phyloP scores from a whole-genome alignment of 441 rosid genomes.

The Brassica balearica region DNA sequence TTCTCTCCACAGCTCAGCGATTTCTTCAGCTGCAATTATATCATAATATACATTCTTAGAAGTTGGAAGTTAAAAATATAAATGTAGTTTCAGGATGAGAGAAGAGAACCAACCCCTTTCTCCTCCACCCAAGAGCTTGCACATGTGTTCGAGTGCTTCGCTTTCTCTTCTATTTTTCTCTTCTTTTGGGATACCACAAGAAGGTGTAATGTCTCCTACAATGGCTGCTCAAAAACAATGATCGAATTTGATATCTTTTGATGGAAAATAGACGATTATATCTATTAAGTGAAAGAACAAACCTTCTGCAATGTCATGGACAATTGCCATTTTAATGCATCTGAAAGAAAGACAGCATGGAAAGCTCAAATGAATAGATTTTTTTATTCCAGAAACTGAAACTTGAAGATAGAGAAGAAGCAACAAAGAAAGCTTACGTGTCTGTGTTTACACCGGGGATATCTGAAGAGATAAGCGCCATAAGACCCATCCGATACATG shows the following conservation, averaged over 20 bases:
- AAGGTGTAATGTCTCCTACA: conserved; percentile 95
- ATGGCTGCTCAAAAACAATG: conserved; percentile 66
- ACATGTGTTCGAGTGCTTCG: conserved; percentile 91
- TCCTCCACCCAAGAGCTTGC: conserved; percentile 85
- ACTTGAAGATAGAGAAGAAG: not conserved
- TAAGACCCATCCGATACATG: conserved; percentile 91
- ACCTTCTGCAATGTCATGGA: conserved; percentile 98
- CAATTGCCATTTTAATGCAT: conserved; percentile 92
- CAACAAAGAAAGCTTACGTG: conserved; percentile 54
- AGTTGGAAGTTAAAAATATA: not conserved
- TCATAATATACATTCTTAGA: not conserved
- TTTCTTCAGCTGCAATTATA: conserved; percentile 71
- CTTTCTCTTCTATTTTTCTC: conserved; percentile 85
- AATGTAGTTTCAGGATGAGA: not conserved
- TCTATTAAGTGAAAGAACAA: conserved; percentile 15
- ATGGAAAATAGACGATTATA: not conserved
- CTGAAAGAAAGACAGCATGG: conserved; percentile 47
- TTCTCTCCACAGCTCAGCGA: conserved; percentile 79
- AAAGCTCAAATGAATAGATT: not conserved
- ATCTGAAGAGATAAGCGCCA: conserved; percentile 83
- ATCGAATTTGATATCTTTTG: not conserved
- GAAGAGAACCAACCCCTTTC: conserved; percentile 57
- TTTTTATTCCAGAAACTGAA: not conserved
- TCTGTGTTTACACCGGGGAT: conserved; percentile 87
- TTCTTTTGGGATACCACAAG: conserved; percentile 78